Base-by-base conservation (phyloP, 495 filamentous ascomycete genomes). In the Annulohypoxylon nitens region DNA sequence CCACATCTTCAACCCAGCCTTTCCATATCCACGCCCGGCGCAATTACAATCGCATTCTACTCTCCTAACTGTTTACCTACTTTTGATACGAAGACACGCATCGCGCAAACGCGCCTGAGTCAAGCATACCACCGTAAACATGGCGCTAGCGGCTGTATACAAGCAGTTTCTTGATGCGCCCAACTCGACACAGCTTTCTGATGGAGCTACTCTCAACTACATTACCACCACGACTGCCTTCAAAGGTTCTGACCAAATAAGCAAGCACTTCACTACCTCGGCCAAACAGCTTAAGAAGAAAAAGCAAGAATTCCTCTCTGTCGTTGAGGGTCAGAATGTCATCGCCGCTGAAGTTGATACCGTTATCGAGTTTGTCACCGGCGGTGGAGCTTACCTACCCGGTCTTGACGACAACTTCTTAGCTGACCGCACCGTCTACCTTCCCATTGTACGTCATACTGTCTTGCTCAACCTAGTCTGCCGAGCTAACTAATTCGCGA, bases 361-460 rank as follows among this genome's bases (percentile, higher is more conserved):
- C 11, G 90, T 89, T 6, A 78, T 99, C 16, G 93, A 97, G 76
- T 97, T 99, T 77, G 65, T 91, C 25, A 86, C 82, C 67, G 89
- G 91, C 61, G 96, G 95, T 68, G 97, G 94, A 45, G 87, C 92
- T 50, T 99, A 95, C 82, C 88, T 99, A 34, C 97, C 95, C 16
- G 89, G 88, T 54, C 83, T 99, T 55, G 96, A 98, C 68, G 94
- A 98, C 85, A 97, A 97, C 83, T 97, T 98, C 80, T 81, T 99
- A 60, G 84, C 91, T 61, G 97, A 98, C 80, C 90, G 91, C 69
- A 88, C 88, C 71, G 93, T 93, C 53, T 90, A 87, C 43, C 88
- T 98, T 72, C 91, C 93, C 64, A 89, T 96, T 85, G 95, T 97
- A 88, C 76, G 90, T 84, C 43, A 53, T 18, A 39, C 55, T 53